A percentile compares a stretch with the other conserved stretches of the same genome.
These are phyloP conservation scores for Chrysoporthe puriensis DNA, from an alignment of 2,329 filamentous ascomycete species.

Conservation along the genomic window DNA sequence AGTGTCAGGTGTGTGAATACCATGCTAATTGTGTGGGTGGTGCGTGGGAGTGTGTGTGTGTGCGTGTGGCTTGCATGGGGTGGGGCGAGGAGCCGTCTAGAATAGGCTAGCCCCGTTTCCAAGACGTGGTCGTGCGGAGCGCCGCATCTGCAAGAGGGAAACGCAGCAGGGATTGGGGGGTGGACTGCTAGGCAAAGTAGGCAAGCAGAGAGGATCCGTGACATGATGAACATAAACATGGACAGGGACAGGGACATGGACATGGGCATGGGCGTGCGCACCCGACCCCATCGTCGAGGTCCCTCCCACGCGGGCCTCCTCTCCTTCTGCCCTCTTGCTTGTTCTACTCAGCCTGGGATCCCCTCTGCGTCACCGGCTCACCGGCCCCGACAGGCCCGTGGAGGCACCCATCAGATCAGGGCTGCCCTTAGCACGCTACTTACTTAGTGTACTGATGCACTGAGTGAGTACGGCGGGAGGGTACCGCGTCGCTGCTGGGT, in stretches of 20 bases:
- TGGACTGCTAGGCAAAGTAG: neutral
- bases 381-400: constrained; percentile 5
- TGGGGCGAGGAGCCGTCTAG: neutral
- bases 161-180: constrained; percentile 8
- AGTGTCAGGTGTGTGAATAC: constrained; percentile 8
- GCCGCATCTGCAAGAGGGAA: constrained; percentile 11
- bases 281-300: neutral
- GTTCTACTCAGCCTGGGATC: neutral
- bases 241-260: neutral
- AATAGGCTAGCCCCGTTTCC: constrained; percentile 12
- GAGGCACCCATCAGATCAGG: neutral
- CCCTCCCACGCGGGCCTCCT: too few relatives aligned
- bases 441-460: too few relatives aligned
- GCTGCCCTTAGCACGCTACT: neutral
- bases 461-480: too few relatives aligned
- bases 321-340: neutral
- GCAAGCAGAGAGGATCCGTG: neutral
- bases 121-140: constrained; percentile 7
- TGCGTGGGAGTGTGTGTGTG: neutral
- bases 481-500: too few relatives aligned
- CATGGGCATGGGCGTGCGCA: neutral
- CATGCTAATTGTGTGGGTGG: constrained; percentile 7
- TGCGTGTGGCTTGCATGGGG: neutral
- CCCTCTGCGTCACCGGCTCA: neutral
- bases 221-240: constrained; percentile 1